Base-by-base conservation (phyloP, 345 rosid species). In the Bruguiera sexangula region DNA sequence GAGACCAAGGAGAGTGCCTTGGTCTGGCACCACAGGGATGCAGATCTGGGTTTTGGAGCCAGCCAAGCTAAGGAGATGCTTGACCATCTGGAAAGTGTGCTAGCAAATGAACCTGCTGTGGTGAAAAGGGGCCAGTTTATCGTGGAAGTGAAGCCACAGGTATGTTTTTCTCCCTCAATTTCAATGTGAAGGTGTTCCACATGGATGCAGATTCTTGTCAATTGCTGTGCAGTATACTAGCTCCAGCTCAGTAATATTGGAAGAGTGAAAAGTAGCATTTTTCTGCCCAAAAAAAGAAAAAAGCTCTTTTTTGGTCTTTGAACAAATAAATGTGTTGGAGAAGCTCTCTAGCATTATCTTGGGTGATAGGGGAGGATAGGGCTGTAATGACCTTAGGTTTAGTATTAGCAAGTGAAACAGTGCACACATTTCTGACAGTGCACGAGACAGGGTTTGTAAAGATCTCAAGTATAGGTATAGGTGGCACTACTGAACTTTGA, bases 81-180 rank as follows among this genome's bases (percentile, higher is more conserved):
- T 29, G 94, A 85, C 71, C 94, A 88, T 80, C 85, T 88, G 26
- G 94, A 88, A 73, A 86, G 89, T 39, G 94, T 88, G 74, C 75
- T 88, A 58, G 85, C 94, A 59, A 88, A 88, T 79, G 91, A 88
- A 71, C 91, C 94, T 24, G 91, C 85, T 69, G 67, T 82, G 39
- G 94, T 88, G 58, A 88, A 85, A 78, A 83, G 91, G 31, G 94
- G 94, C 62, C 89, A 88, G 69, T 85, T 43, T 70, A 88, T 86
- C 34, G 89, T 88, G 60, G 94, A 88, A 88, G 94, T 88, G 51
- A 88, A 88, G 77, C 89, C 89, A 29, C 94, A 86, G 89, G 94
- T 88, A 80, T 19, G 16, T 59, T 31, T 64, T 60, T 52, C 18
- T 22, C 19, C 66, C 58, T 52, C 21, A 1, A 29, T 32, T 57